Evolutionary conservation across 768 basidiomycete genomes (phyloP), one percentile per base, ranked within the genome.

Genomic region (Serendipita vermifera): DNA sequence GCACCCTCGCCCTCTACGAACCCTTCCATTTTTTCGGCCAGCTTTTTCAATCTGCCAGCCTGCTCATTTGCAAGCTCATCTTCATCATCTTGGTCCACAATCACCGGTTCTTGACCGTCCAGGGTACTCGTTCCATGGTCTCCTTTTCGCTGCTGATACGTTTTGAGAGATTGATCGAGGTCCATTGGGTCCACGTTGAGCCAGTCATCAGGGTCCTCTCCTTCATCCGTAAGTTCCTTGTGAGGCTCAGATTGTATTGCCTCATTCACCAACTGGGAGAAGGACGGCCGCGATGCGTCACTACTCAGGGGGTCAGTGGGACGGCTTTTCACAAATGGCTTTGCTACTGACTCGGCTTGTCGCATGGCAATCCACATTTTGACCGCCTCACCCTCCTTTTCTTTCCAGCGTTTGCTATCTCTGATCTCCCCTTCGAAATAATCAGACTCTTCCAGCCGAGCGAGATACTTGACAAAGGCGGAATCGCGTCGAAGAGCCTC

Each of bases 1-100:
- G 87, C 85, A 2, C 96, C 96, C 64, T 93, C 71, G 2, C 87
- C 91, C 62, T 90, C 82, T 2, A 99, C 82, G 65, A 99, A 99
- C n/a, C 73, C 72, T 62, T 87, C 85, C 1, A 99, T 89, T 65
- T 88, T 87, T 58, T 77, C 70, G 9, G 96, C 93, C 54, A 99
- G 74, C 58, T 78, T 76, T 62, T 80, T 81, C 29, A 98, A 69
- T 58, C 77, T 79, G 20, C 74, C 66, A 7, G 90, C 83, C 65
- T 89, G 85, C 58, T 78, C 75, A 26, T 78, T 76, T 5, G 79
- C 76, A 3, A 82, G 38, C 20, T 68, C 72, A 55, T 82, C 80
- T 64, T 79, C 78, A 2, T 68, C 64, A 22, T 62, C 65, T 39
- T 67, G 68, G 2, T 62, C 59, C 13, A 63, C 61, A 7, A 31